Base-by-base conservation (phyloP, 202 grass and related monocot genomes). In the Elaeis oleifera region DNA sequence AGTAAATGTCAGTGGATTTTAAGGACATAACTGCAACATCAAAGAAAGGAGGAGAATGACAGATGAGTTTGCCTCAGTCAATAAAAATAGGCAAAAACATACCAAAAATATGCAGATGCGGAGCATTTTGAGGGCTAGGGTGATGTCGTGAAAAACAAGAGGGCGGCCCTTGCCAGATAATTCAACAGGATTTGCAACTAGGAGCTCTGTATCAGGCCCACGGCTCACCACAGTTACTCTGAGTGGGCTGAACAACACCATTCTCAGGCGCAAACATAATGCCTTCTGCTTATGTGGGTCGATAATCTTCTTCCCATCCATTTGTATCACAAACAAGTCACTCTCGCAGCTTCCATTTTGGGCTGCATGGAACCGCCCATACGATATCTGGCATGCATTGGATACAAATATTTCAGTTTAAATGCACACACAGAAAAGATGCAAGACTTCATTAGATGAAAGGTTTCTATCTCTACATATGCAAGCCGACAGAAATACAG, bases 101-200 rank as follows among this genome's bases (percentile, higher is more conserved):
- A 95, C 85, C 80, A 87, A 71, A 68, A 95, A 95, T 54, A 95
- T 79, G 0, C 73, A 71, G 48, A 74, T 89, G 9, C 69, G 32
- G 22, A 90, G 90, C 29, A 84, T 87, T 74, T 86, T 90, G 58
- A 90, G 77, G 57, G 85, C 85, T 18, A 79, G 77, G 16, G 90
- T 95, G 58, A 95, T 95, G 52, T 90, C 90, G 1, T 77, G 81
- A 36, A 95, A 95, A 9, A 95, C 85, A 64, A 84, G 61, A 0
- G 90, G 85, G 0, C 85, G 75, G 6, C 90, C 90, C 64, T 79
- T 86, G 27, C 90, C 85, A 1, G 82, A 95, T 3, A 66, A 22
- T 63, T 95, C 85, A 0, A 95, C 90, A 0, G 85, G 85, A 61
- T 95, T 95, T 13, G 82, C 80, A 4, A 90, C 90, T 58, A 95